A percentile compares a stretch with the other conserved stretches of the same genome.
These are phyloP conservation scores for Fusarium neocosmosporiellum DNA, from an alignment of 2,329 filamentous ascomycete species.

Conservation along the genomic window DNA sequence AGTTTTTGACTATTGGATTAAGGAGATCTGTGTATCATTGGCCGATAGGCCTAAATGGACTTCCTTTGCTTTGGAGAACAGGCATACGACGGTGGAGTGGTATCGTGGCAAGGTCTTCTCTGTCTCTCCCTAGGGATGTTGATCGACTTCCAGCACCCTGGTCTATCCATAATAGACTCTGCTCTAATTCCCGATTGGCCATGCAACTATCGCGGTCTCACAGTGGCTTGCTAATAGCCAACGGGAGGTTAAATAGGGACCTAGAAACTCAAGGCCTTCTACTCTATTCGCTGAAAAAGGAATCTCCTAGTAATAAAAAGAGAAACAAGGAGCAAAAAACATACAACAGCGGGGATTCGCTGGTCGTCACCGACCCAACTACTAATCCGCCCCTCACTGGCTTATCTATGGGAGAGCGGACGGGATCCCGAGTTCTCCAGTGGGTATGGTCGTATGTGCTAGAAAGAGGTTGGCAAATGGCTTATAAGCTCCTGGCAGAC, in stretches of 20 bases:
- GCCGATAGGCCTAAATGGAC: neutral
- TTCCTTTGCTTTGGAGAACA: neutral
- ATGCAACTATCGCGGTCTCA: neutral
- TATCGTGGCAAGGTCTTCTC: neutral
- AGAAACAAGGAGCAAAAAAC: neutral
- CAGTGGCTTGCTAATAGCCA: neutral
- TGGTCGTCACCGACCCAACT: neutral
- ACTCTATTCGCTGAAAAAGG: neutral
- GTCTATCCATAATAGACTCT: neutral
- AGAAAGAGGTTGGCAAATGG: neutral
- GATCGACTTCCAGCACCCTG: neutral
- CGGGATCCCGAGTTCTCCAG: neutral
- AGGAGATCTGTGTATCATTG: neutral
- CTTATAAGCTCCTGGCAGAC: neutral
- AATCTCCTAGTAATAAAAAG: neutral
- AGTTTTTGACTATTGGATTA: neutral
- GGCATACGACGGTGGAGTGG: neutral
- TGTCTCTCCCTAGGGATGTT: neutral
- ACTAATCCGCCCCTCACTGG: no score
- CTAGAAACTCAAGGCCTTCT: neutral
- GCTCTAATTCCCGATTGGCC: neutral
- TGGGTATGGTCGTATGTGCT: neutral
- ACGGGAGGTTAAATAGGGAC: neutral
- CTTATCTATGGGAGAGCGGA: neutral
- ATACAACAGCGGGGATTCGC: no score